Evolutionary conservation across 2,329 filamentous ascomycete species (phyloP).

Genomic region (Aquanectria penicillioides): DNA sequence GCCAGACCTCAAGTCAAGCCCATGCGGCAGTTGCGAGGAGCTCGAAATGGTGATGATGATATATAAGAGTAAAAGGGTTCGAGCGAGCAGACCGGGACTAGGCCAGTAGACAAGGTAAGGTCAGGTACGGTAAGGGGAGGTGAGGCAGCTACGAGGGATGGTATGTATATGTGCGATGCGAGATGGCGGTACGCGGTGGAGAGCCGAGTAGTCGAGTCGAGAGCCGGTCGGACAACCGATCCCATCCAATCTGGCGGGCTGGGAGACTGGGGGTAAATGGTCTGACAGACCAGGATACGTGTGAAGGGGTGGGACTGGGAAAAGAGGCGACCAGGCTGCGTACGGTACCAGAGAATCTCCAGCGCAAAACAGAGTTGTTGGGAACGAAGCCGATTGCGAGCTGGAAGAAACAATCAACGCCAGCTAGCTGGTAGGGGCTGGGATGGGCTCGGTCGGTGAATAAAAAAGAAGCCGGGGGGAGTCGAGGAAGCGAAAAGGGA

Average conservation of each 20-base stretch:
- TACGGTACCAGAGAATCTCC: constrained; percentile 2
- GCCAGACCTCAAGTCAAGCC: constrained; percentile 25
- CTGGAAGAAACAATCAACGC: neutral
- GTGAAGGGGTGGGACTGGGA: constrained; percentile 34
- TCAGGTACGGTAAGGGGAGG: constrained; percentile 3
- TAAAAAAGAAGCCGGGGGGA: neutral
- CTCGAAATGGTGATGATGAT: constrained; percentile 8
- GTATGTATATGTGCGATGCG: constrained; percentile 31
- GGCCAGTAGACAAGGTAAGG: constrained; percentile 15
- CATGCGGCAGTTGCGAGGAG: constrained; percentile 30
- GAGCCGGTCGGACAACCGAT: constrained; percentile 31
- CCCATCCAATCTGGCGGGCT: constrained; percentile 38
- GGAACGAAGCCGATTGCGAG: constrained; percentile 11
- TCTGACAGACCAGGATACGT: constrained; percentile 41
- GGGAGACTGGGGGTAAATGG: constrained; percentile 34
- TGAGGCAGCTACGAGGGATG: constrained; percentile 19
- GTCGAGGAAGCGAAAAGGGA: neutral
- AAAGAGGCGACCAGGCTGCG: constrained; percentile 15
- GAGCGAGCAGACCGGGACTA: constrained; percentile 7
- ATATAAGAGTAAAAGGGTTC: neutral
- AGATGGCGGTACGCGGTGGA: constrained; percentile 18
- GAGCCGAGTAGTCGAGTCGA: constrained; percentile 31
- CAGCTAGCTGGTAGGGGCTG: neutral
- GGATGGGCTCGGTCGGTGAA: constrained; percentile 1
- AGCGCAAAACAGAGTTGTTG: constrained; percentile 16